Base-by-base conservation (phyloP, 768 basidiomycete genomes). In the Cystofilobasidium macerans region DNA sequence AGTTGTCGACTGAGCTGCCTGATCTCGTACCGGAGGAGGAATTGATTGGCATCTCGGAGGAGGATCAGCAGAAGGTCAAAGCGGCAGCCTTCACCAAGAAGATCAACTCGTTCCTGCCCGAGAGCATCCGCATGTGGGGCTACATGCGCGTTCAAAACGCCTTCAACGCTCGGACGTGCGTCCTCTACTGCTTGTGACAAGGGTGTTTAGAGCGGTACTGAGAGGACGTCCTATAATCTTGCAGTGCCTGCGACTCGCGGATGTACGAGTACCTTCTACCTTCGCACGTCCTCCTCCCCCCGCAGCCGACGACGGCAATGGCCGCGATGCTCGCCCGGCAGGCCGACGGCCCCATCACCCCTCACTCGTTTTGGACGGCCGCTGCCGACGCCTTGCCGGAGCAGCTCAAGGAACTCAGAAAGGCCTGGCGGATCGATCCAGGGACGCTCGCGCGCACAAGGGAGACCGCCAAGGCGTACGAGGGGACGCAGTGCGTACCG, bases 251-350 rank as follows among this genome's bases (percentile, higher is more conserved):
- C 77, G 93, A 97, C 74, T 94, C 92, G 68, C 83, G 94, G 67
- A 90, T 92, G 75, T 99, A 99, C 78, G 95, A 93, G 20, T 99
- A 99, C 77, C 89, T 89, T 78, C 87, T 99, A 70, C 95, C 95
- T 0, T 85, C 89, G 0, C 95, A 98, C 76, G 81, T 93, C 45
- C 81, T 99, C 61, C 82, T 98, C 32, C 91, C 94, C 1, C 92
- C 95, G 0, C 87, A 85, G 73, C 88, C 89, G 6, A 82, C 79
- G 26, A 85, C 86, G 47, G 81, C 82, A 16, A 80, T 90, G 51
- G 70, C 56, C 26, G 69, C 72, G 30, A 68, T 76, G 57, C 67
- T 78, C 62, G 51, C 62, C 42, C 62, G 33, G 26, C 57, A 43
- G 18, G 32, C 5, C 24, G 58, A 13, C 33, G 43, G 35, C 56